Evolutionary conservation across 192 early-diverging fungal genomes (phyloP).

Genomic region (Linderina pennispora): DNA sequence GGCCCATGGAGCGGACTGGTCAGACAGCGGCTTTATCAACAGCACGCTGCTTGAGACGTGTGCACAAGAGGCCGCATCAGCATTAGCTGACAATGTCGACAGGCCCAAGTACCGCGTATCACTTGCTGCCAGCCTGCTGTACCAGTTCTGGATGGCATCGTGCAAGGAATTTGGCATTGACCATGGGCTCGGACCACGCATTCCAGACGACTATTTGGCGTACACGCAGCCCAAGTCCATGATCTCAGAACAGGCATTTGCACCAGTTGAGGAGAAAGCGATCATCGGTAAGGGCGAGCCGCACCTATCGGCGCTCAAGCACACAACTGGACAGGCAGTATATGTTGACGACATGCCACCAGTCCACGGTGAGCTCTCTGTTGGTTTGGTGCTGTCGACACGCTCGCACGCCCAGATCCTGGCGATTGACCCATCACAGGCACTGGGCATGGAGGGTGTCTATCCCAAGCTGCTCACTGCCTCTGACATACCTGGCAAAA

Average conservation of each 20-base stretch:
- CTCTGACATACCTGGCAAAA: slow-evolving; percentile 56
- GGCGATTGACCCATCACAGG: slow-evolving; percentile 50
- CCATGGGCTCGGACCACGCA: neutral
- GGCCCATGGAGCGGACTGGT: slow-evolving; percentile 49
- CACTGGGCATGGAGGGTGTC: slow-evolving; percentile 53
- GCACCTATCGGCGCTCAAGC: slow-evolving; percentile 65
- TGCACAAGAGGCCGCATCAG: slow-evolving; percentile 9
- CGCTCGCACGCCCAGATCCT: slow-evolving; percentile 59
- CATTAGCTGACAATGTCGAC: neutral
- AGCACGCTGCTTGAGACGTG: slow-evolving; percentile 15
- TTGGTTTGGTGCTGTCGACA: slow-evolving; percentile 52
- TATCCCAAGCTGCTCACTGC: slow-evolving; percentile 47
- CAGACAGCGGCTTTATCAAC: slow-evolving; percentile 27
- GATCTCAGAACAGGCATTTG: slow-evolving; percentile 15
- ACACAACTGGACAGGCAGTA: slow-evolving; percentile 67
- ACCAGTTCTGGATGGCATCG: slow-evolving; percentile 47
- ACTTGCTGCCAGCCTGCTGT: slow-evolving; percentile 46
- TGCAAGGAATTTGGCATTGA: neutral
- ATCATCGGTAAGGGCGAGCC: slow-evolving; percentile 50
- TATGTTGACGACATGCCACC: slow-evolving; percentile 71
- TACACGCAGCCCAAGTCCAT: neutral
- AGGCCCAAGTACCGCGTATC: slow-evolving; percentile 51
- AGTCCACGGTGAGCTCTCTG: slow-evolving; percentile 55
- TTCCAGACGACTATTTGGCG: too few species aligned
- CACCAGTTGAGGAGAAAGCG: slow-evolving; percentile 18